Conservation (phyloP, 1,284 basidiomycete genomes). For the Coniophora puteana region DNA sequence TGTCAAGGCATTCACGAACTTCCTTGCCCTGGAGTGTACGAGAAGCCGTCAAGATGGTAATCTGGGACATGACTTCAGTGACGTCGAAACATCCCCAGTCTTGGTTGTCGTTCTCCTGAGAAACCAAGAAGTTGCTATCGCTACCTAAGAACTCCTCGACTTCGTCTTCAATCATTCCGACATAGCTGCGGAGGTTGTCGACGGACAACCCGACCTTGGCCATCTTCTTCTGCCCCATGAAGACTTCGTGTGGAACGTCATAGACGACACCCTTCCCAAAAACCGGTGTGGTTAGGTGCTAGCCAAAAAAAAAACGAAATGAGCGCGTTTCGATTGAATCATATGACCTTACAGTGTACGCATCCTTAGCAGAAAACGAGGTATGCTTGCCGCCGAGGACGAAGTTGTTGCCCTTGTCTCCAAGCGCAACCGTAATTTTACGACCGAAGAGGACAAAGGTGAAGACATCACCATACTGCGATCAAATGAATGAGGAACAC, state of each 20-base stretch:
- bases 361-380: slow-evolving; percentile 94
- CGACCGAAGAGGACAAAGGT: slow-evolving; percentile 91
- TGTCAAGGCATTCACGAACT: slow-evolving; percentile 78
- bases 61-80: slow-evolving; percentile 79
- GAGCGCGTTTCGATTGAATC: neutral
- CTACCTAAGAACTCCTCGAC: slow-evolving; percentile 67
- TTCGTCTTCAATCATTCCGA: slow-evolving; percentile 88
- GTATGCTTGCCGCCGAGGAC: slow-evolving; percentile 92
- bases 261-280: slow-evolving; percentile 99
- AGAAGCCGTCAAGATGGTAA: slow-evolving; percentile 94
- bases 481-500: slow-evolving; percentile 4
- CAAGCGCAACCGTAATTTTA: slow-evolving; percentile 88
- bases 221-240: slow-evolving; percentile 99
- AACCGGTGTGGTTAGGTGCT: slow-evolving; percentile 88
- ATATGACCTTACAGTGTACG: slow-evolving; percentile 74
- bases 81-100: slow-evolving; percentile 75
- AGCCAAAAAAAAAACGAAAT: slow-evolving; percentile 7
- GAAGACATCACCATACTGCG: slow-evolving; percentile 78
- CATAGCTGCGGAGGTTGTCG: slow-evolving; percentile 91
- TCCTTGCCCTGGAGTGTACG: slow-evolving; percentile 93
- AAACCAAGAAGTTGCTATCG: slow-evolving; percentile 60
- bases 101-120: slow-evolving; percentile 58
- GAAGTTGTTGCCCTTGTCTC: slow-evolving; percentile 92
- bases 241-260: slow-evolving; percentile 92
- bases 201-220: slow-evolving; percentile 91